phyloP scores from a whole-genome alignment of 2,329 filamentous ascomycete genomes.

The Hysterium pulicare region DNA sequence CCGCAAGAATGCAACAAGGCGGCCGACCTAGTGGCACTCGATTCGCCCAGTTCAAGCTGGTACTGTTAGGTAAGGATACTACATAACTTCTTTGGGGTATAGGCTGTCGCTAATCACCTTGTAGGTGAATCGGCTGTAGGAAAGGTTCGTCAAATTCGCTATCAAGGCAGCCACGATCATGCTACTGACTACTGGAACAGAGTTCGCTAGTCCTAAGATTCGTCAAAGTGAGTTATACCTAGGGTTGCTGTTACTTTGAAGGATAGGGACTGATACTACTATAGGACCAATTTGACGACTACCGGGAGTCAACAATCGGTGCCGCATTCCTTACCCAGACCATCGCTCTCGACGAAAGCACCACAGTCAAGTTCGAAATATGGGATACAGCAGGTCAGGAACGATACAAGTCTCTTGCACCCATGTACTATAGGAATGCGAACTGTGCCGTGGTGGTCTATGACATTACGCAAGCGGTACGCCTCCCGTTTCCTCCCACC shows the following conservation, averaged over 20 bases:
- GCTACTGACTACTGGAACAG: constrained; percentile 49
- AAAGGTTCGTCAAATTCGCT: constrained; percentile 63
- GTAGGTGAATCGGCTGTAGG: constrained; percentile 96
- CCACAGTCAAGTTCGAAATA: constrained; percentile 99
- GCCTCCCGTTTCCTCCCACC: constrained; percentile 31
- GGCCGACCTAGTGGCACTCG: constrained; percentile 63
- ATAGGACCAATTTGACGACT: constrained; percentile 98
- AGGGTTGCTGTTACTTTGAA: neutral
- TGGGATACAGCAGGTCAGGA: constrained; percentile 74
- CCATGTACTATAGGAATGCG: constrained; percentile 99
- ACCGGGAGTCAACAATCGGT: constrained; percentile 96
- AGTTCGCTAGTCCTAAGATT: constrained; percentile 97
- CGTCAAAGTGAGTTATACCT: constrained; percentile 71
- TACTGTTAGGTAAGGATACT: constrained; percentile 74
- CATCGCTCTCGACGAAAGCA: constrained; percentile 95
- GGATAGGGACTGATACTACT: neutral
- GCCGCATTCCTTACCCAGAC: constrained; percentile 99
- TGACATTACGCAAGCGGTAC: constrained; percentile 97
- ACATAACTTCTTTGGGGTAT: constrained; percentile 8
- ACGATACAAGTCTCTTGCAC: constrained; percentile 96
- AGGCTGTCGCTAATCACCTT: constrained; percentile 16
- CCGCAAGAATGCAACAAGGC: constrained; percentile 75
- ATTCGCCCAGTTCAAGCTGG: constrained; percentile 99
- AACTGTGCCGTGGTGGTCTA: constrained; percentile 99
- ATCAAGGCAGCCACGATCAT: constrained; percentile 22